Evolutionary conservation across 176 grass and related monocot species (phyloP).

Genomic region (Melocanna baccifera): DNA sequence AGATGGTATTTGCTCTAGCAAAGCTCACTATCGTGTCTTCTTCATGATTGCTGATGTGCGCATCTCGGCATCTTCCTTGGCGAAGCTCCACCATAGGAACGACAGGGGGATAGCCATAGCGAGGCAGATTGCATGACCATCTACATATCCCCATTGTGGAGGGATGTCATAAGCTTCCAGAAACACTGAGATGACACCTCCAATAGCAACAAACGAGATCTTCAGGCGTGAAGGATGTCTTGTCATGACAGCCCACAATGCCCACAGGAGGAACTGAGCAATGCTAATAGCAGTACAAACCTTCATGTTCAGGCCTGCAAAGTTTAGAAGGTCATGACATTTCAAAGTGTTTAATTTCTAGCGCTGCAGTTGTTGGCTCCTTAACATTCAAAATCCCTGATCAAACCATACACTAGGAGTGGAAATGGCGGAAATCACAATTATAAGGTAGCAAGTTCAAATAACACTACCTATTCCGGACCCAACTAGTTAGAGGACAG

Average conservation of each 20-base stretch:
- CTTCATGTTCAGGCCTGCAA: conserved; percentile 73
- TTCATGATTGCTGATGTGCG: conserved; percentile 55
- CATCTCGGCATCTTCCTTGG: conserved; percentile 76
- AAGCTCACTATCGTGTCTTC: conserved; percentile 58
- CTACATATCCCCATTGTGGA: conserved; percentile 68
- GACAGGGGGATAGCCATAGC: conserved; percentile 51
- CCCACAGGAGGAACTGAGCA: conserved; percentile 64
- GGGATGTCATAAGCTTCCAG: conserved; percentile 69
- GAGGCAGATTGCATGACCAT: conserved; percentile 66
- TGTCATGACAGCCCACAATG: conserved; percentile 62
- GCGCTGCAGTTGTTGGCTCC: background rate
- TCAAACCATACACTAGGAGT: background rate
- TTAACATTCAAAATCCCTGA: too few relatives aligned
- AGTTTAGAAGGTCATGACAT: conserved; percentile 2
- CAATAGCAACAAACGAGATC: conserved; percentile 51
- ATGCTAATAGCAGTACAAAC: conserved; percentile 57
- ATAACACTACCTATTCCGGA: background rate
- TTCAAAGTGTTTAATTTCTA: background rate
- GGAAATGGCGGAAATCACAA: too few relatives aligned
- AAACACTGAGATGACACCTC: conserved; percentile 37
- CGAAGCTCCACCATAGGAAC: conserved; percentile 90
- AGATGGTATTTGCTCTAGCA: background rate
- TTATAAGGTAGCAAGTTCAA: too few relatives aligned
- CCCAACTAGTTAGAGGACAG: too few relatives aligned
- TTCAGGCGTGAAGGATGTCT: conserved; percentile 70